Base-by-base conservation (phyloP, 768 basidiomycete species). In the Gymnopilus dilepis region DNA sequence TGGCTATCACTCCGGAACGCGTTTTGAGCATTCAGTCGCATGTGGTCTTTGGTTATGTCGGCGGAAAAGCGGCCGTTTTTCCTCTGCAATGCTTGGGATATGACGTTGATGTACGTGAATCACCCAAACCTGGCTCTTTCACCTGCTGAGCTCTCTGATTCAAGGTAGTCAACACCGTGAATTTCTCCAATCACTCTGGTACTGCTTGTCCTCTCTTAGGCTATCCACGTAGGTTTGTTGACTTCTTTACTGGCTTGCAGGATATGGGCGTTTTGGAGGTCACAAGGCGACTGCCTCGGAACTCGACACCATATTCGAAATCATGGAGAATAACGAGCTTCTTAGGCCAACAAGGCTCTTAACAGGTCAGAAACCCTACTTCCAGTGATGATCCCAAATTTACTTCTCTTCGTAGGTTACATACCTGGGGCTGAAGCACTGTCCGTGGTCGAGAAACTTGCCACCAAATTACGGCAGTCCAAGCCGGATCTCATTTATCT, bases 131-230 rank as follows among this genome's bases (percentile, higher is more conserved):
- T 19, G 24, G n/a, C 26, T 9, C 28, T 22, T 62, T n/a, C 22
- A 31, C 17, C 41, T 37, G 38, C 64, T 69, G 56, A 68, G 61
- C 62, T 59, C 19, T 56, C 37, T 52, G 45, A 54, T 58, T 68
- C 43, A 71, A 92, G 91, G 84, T 90, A 58, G 84, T 97, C 21
- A 96, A 95, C 70, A 94, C 94, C 1, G 96, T 98, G 37, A 92
- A 97, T 69, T 98, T 92, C 73, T 93, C 93, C 7, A 99, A 99
- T 67, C 97, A 99, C 72, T 83, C 94, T 6, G 95, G 94, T 92
- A 58, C 58, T 24, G 41, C 47, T 9, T 6, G 48, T 4, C 19
- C 8, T 37, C 17, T 11, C 6, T 12, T 2, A 43, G 19, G 21
- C 28, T 9, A n/a, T 9, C 11, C 19, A 19, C 19, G 40, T 37